Evolutionary conservation across 1,284 basidiomycete species (phyloP).

Genomic region (Ustilago trichophora): DNA sequence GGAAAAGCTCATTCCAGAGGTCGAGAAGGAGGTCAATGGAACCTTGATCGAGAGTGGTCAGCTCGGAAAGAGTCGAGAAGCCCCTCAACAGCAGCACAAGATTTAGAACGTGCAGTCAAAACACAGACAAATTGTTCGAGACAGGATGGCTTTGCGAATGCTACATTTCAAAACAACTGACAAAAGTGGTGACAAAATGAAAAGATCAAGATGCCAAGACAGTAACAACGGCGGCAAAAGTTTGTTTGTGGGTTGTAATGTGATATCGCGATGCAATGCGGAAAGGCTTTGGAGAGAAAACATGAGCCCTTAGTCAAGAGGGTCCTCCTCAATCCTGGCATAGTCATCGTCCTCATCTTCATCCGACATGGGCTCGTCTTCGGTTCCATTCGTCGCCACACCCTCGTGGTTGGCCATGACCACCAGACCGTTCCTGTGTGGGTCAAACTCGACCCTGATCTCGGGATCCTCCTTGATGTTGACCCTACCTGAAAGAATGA

Average conservation of each 20-base stretch:
- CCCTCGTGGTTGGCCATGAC: constrained; percentile 83
- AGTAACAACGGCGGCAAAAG: no score
- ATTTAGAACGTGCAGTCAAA: constrained; percentile 21
- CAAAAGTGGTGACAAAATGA: no score
- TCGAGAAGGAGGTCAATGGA: constrained; percentile 69
- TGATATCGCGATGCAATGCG: no score
- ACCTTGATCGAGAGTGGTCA: constrained; percentile 69
- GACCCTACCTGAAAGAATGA: constrained; percentile 84
- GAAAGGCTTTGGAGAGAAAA: no score
- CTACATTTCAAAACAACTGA: no score
- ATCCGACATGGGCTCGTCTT: constrained; percentile 58
- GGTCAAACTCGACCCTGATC: constrained; percentile 81
- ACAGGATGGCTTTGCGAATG: no score
- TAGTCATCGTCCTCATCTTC: constrained; percentile 55
- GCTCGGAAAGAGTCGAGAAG: constrained; percentile 53
- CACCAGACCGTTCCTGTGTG: constrained; percentile 80
- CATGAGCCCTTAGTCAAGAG: constrained; percentile 53
- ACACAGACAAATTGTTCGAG: not conserved
- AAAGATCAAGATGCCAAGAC: no score
- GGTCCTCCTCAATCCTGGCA: constrained; percentile 50
- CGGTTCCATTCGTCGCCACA: constrained; percentile 23
- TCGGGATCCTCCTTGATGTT: constrained; percentile 82
- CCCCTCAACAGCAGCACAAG: constrained; percentile 12
- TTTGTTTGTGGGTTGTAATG: no score
- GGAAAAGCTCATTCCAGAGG: constrained; percentile 56